Evolutionary conservation across 73 alveolate genomes (phyloP).

Genomic region (Paramecium octaurelia): DNA sequence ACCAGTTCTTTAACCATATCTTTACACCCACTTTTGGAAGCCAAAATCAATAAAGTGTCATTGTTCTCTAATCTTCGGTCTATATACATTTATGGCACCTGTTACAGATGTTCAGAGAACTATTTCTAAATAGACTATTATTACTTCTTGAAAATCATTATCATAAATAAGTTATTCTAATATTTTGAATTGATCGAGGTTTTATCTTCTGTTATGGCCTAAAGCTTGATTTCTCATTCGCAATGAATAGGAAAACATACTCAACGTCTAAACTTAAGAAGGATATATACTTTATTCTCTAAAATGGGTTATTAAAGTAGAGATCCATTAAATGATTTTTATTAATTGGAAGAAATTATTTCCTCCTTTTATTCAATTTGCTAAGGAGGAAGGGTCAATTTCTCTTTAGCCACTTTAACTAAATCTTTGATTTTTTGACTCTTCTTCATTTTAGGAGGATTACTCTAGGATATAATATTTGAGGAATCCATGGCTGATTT

Average conservation of each 20-base stretch:
- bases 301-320: background rate
- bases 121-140: background rate
- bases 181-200: background rate
- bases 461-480: background rate
- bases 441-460: background rate
- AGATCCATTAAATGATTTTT: background rate
- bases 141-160: slow-evolving; percentile 24
- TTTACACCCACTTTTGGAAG: slow-evolving; percentile 40
- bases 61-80: background rate
- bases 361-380: background rate
- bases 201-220: slow-evolving; percentile 1
- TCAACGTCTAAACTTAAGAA: background rate
- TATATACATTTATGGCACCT: background rate
- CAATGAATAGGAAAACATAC: slow-evolving; percentile 2
- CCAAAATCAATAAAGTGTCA: slow-evolving; percentile 20
- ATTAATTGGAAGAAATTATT: background rate
- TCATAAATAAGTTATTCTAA: background rate
- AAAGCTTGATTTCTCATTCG: background rate
- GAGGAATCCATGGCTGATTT: background rate
- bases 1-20: slow-evolving; percentile 46
- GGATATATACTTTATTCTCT: background rate
- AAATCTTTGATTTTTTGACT: background rate
- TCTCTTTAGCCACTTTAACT: background rate
- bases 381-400: background rate
- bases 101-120: background rate